Evolutionary conservation across 2,329 filamentous ascomycete species (phyloP).

Genomic region (Grosmannia penicillata): DNA sequence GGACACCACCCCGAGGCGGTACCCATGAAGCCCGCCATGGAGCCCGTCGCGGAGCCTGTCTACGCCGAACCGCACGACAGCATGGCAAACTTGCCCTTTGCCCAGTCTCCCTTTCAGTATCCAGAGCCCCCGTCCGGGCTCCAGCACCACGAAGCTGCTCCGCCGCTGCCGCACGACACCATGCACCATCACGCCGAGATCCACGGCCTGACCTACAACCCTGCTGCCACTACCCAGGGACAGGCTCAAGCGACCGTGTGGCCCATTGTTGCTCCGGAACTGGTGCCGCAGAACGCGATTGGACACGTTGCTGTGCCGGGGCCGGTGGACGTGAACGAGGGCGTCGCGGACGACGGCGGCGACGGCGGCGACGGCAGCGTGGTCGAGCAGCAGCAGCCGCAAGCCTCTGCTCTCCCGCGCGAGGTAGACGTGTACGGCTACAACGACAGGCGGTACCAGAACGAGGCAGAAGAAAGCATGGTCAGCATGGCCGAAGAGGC

Average conservation of each 20-base stretch:
- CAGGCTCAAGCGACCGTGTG: constrained; percentile 6
- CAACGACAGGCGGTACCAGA: constrained; percentile 13
- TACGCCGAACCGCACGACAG: too few species aligned
- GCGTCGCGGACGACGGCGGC: not conserved
- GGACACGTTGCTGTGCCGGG: not conserved
- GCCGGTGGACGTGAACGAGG: not conserved
- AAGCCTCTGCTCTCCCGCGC: constrained; percentile 9
- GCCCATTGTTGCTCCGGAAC: constrained; percentile 3
- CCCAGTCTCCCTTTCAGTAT: constrained; percentile 5
- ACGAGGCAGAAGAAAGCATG: constrained; percentile 16
- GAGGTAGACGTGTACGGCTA: constrained; percentile 21
- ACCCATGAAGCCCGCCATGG: too few species aligned
- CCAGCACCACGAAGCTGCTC: not conserved
- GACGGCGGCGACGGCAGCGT: not conserved
- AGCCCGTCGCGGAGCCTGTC: too few species aligned
- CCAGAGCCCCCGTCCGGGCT: constrained; percentile 8
- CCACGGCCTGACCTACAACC: too few species aligned
- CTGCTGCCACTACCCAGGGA: too few species aligned
- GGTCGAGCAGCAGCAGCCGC: too few species aligned
- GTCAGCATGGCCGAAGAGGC: constrained; percentile 11
- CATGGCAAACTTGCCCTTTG: not conserved
- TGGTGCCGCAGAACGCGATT: constrained; percentile 3
- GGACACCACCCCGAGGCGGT: constrained; percentile 4
- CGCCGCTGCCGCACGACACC: too few species aligned
- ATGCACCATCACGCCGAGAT: too few species aligned